Base-by-base conservation (phyloP, 768 basidiomycete genomes). In the Fistulinella prunicolor region DNA sequence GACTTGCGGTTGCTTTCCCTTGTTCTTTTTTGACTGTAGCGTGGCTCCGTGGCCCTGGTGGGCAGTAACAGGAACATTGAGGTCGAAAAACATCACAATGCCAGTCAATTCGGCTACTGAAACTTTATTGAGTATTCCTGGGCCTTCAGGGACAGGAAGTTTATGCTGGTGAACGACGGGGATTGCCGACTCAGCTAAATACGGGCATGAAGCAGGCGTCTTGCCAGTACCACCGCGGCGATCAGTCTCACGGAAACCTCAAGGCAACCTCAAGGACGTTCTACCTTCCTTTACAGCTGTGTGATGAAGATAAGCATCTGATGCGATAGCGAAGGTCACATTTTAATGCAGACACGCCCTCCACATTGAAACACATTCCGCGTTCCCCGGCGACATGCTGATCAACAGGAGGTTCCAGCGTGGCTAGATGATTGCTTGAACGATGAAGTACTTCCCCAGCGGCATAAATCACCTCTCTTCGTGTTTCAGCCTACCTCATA, bases 1-100 rank as follows among this genome's bases (percentile, higher is more conserved):
- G 30, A 55, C 59, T 82, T 32, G 80, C 70, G 16, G 56, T 19
- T 39, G 59, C 55, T 63, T 67, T 40, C 49, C 61, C 60, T 55
- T 72, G 26, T 26, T 53, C 53, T 61, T 68, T 49, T 56, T 67
- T 10, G 62, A 59, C 36, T 58, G 60, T 21, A 26, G 3, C 16
- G 29, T 21, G 1, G 41, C 38, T 7, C 53, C 55, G n/a, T 43
- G 42, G 41, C 19, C 60, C 45, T 50, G 63, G 44, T 51, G 54
- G 9, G 44, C 65, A 21, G 56, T 55, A 34, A 84, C 65, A 0
- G 83, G 81, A 12, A 87, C 66, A 56, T 86, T 85, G 49, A 86
- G 73, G 66, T 86, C 85, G 55, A 83, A 85, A 57, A 74, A 84
- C 83, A 85, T 84, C 20, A 34, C 21, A 9, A 13, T 38, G n/a